These are phyloP conservation scores for Schwanniomyces vanrijiae DNA, from an alignment of 805 yeast species.

Conservation along the genomic window DNA sequence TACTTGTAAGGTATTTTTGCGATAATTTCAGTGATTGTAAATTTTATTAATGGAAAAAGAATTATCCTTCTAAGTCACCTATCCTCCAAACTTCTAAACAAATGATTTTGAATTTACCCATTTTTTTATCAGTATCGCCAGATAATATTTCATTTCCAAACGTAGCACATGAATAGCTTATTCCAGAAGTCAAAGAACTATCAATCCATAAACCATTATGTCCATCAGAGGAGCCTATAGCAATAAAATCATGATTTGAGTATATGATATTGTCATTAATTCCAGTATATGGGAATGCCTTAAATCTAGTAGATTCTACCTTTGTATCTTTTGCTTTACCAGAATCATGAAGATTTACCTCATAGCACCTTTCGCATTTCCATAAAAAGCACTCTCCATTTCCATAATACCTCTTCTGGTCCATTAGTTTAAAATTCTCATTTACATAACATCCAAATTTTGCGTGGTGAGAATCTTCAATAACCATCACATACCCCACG, in stretches of 20 bases:
- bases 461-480: constrained; percentile 63
- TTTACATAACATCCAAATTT: constrained; percentile 80
- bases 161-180: constrained; percentile 74
- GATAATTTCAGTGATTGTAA: too few species aligned
- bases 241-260: constrained; percentile 72
- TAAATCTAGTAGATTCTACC: constrained; percentile 40
- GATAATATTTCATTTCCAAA: constrained; percentile 83
- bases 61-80: constrained; percentile 31
- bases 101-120: constrained; percentile 66
- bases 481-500: constrained; percentile 71
- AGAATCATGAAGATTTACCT: neutral
- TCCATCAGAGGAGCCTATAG: constrained; percentile 92
- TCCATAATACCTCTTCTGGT: constrained; percentile 76
- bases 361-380: constrained; percentile 50
- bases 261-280: constrained; percentile 81
- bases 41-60: too few species aligned
- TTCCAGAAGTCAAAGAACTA: constrained; percentile 70
- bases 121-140: constrained; percentile 27
- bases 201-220: constrained; percentile 91
- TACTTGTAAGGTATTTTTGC: too few species aligned
- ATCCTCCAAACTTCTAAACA: constrained; percentile 88
- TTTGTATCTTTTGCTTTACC: neutral
- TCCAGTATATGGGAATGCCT: constrained; percentile 87
- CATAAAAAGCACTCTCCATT: constrained; percentile 95
- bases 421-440: constrained; percentile 70